Percentiles rank a stretch among this genome's conserved stretches.
These are phyloP conservation scores for Microcos paniculata DNA, from an alignment of 345 rosid genomes.

Conservation along the genomic window DNA sequence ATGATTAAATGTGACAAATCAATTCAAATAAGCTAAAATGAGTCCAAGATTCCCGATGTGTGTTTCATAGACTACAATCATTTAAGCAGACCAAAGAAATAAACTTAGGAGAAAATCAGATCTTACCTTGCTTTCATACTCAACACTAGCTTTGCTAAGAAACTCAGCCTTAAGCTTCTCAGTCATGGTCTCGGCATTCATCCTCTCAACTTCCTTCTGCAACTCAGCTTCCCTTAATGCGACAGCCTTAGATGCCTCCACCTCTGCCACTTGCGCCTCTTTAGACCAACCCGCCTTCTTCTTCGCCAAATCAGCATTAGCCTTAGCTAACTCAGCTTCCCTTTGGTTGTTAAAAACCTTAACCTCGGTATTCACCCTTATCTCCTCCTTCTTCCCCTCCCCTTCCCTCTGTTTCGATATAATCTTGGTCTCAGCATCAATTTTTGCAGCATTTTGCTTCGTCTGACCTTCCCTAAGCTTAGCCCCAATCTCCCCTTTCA, in stretches of 20 bases:
- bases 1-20: no score
- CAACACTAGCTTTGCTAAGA: slow-evolving; percentile 67
- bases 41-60: no score
- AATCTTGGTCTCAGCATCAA: slow-evolving; percentile 67
- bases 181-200: slow-evolving; percentile 56
- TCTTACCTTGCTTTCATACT: slow-evolving; percentile 64
- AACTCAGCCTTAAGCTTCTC: slow-evolving; percentile 81
- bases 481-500: slow-evolving; percentile 72
- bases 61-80: no score
- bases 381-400: slow-evolving; percentile 64
- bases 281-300: slow-evolving; percentile 66
- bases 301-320: slow-evolving; percentile 57
- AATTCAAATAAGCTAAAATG: no score
- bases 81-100: slow-evolving; percentile 29
- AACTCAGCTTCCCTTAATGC: slow-evolving; percentile 65
- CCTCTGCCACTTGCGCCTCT: slow-evolving; percentile 61
- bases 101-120: background rate
- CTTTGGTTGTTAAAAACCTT: slow-evolving; percentile 66
- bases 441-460: slow-evolving; percentile 64
- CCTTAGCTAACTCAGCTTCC: slow-evolving; percentile 67
- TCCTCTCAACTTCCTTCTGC: slow-evolving; percentile 63
- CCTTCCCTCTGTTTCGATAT: slow-evolving; percentile 52
- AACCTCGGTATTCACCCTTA: slow-evolving; percentile 51
- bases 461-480: slow-evolving; percentile 55
- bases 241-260: slow-evolving; percentile 66